A percentile compares a stretch with the other conserved stretches of the same genome.
These are phyloP conservation scores for Dovyalis caffra DNA, from an alignment of 345 rosid species.

Conservation along the genomic window DNA sequence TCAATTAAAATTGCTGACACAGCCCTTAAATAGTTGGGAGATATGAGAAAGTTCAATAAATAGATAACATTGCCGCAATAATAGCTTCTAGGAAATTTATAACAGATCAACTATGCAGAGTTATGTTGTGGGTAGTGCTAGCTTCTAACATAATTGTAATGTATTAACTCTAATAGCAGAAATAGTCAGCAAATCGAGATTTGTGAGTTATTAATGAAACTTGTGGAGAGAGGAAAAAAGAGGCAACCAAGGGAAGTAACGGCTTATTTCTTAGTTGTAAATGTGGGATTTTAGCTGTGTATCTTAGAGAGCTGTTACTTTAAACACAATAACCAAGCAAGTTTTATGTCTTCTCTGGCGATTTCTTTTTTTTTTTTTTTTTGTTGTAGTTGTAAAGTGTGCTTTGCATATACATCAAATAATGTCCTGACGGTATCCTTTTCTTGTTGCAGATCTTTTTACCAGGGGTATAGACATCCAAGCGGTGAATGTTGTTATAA, in stretches of 20 bases:
- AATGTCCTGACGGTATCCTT: background rate
- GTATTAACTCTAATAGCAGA: background rate
- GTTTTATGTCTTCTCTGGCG: background rate
- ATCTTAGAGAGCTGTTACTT: background rate
- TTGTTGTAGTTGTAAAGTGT: background rate
- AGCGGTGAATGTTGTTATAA: conserved; percentile 98
- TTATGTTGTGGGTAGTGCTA: background rate
- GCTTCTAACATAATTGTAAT: background rate
- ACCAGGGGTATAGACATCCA: conserved; percentile 99
- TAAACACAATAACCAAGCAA: background rate
- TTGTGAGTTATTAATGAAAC: background rate
- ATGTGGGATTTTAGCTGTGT: background rate
- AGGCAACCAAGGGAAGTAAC: background rate
- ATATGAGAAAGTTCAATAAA: background rate
- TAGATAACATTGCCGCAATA: background rate
- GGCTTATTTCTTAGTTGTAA: background rate
- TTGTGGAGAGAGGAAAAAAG: background rate
- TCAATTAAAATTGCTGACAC: background rate
- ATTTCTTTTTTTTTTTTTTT: background rate
- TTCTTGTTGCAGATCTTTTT: conserved; percentile 68
- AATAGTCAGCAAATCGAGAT: background rate
- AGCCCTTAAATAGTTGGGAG: background rate
- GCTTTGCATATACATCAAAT: background rate
- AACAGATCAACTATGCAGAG: background rate
- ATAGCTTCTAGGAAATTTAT: background rate